Percentiles rank a stretch among this genome's conserved stretches.
Conservation (phyloP, 2,329 filamentous ascomycete species). For the Purpureocillium lavendulum region DNA sequence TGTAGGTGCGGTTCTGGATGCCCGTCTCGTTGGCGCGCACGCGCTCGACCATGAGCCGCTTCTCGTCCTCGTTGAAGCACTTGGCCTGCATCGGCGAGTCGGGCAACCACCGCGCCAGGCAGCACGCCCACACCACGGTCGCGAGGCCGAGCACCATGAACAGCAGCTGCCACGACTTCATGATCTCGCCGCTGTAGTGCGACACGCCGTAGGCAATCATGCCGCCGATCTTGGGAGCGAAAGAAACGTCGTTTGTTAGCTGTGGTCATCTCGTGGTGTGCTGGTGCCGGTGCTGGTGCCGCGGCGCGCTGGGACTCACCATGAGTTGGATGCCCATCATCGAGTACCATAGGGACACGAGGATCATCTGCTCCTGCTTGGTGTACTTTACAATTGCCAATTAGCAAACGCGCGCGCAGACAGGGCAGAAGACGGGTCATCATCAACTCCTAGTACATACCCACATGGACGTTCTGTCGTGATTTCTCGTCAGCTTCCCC, state of each 20-base stretch:
- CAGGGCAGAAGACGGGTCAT: too few species aligned
- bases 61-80: conserved; percentile 59
- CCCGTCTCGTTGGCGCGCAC: conserved; percentile 54
- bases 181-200: conserved; percentile 39
- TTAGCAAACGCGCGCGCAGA: too few species aligned
- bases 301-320: too few species aligned
- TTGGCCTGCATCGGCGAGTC: conserved; percentile 65
- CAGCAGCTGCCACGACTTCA: conserved; percentile 62
- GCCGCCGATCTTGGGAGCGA: conserved; percentile 34
- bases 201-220: conserved; percentile 58
- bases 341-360: conserved; percentile 41
- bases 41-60: conserved; percentile 53
- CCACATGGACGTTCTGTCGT: too few species aligned
- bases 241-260: too few species aligned
- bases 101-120: conserved; percentile 55
- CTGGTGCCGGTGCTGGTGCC: too few species aligned
- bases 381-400: too few species aligned
- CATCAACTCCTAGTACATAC: too few species aligned
- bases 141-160: conserved; percentile 57
- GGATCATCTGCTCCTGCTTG: too few species aligned
- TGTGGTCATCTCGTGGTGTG: too few species aligned
- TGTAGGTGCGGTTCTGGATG: conserved; percentile 45
- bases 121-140: conserved; percentile 55
- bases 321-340: conserved; percentile 71
- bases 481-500: too few species aligned